These are phyloP conservation scores for Aspergillus bertholletiae DNA, from an alignment of 495 filamentous ascomycete genomes.

Conservation along the genomic window DNA sequence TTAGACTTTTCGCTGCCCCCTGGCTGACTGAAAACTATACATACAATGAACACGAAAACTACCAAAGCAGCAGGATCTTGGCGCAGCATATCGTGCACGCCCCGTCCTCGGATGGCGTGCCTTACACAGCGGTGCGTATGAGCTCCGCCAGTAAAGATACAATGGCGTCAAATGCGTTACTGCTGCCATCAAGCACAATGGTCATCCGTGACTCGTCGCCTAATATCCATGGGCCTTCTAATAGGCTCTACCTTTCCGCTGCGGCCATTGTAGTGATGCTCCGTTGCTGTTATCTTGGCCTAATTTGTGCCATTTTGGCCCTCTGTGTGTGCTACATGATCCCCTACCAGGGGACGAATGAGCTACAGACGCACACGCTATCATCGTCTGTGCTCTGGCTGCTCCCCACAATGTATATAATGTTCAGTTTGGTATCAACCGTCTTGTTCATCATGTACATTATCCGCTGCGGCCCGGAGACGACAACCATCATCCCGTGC, in stretches of 20 bases:
- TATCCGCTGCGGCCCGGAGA: neutral
- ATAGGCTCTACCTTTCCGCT: no score
- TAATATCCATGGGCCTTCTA: no score
- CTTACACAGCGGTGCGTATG: no score
- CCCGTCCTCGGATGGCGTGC: no score
- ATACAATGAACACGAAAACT: neutral
- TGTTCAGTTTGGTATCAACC: neutral
- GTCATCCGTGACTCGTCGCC: neutral
- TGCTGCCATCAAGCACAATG: neutral
- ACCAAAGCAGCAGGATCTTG: neutral
- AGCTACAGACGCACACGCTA: neutral
- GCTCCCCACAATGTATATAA: neutral
- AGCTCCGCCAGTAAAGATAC: no score
- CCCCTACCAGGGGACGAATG: neutral
- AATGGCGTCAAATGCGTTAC: neutral
- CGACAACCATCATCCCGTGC: neutral
- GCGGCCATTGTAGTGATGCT: neutral
- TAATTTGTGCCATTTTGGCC: neutral
- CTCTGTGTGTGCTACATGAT: neutral
- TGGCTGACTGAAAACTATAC: constrained; percentile 1
- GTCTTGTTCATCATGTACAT: neutral
- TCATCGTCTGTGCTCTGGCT: neutral
- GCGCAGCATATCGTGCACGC: no score
- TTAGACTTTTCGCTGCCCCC: neutral
- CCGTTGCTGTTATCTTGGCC: neutral